phyloP scores from a whole-genome alignment of 495 filamentous ascomycete species.

The Hyaloscypha hepaticicola region DNA sequence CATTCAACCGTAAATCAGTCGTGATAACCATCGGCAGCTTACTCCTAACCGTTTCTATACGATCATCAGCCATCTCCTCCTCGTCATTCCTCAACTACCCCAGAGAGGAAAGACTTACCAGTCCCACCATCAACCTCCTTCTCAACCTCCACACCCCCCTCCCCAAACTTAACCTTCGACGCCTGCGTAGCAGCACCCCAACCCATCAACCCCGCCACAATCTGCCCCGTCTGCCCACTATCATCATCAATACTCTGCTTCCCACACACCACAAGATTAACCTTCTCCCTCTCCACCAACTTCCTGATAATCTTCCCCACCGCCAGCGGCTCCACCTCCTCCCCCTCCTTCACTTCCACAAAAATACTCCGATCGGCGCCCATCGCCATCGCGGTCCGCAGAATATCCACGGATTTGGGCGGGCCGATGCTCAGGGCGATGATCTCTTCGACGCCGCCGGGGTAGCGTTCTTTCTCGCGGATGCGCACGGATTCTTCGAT shows the following conservation, averaged over 20 bases:
- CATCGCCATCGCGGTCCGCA: constrained; percentile 98
- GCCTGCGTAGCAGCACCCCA: constrained; percentile 97
- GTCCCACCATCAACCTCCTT: constrained; percentile 81
- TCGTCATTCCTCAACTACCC: constrained; percentile 61
- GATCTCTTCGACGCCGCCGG: constrained; percentile 72
- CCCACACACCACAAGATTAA: constrained; percentile 88
- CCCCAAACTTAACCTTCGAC: constrained; percentile 69
- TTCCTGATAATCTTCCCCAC: constrained; percentile 84
- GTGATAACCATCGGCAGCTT: constrained; percentile 90
- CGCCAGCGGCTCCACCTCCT: constrained; percentile 77
- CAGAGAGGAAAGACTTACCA: constrained; percentile 39
- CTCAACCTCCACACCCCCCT: constrained; percentile 63
- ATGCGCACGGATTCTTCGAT: constrained; percentile 94
- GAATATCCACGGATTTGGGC: constrained; percentile 76
- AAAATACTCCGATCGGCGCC: constrained; percentile 90
- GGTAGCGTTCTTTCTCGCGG: constrained; percentile 67
- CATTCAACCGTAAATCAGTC: constrained; percentile 91
- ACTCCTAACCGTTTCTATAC: constrained; percentile 81
- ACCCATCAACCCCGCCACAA: constrained; percentile 88
- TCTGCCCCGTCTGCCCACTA: constrained; percentile 93
- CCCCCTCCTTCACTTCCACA: constrained; percentile 66
- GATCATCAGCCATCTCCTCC: constrained; percentile 83
- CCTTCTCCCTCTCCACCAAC: constrained; percentile 76
- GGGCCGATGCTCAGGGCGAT: constrained; percentile 86
- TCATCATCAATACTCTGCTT: constrained; percentile 99